Base-by-base conservation (phyloP, 1,284 basidiomycete genomes). In the Microbotryomycetes sp. region DNA sequence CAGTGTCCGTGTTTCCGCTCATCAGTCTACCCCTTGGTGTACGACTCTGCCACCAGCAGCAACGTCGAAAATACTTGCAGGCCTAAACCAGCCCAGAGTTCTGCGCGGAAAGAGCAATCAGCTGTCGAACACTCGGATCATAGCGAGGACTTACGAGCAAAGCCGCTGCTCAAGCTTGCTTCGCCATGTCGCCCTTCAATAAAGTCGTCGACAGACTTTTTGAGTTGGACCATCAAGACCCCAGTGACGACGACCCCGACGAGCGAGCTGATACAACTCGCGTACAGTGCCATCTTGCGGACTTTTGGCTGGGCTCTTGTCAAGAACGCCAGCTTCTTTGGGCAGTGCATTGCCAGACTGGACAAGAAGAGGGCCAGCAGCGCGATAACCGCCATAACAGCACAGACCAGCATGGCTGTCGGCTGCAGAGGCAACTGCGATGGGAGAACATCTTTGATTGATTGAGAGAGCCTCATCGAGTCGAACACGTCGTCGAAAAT, bases 341-440 rank as follows among this genome's bases (percentile, higher is more conserved):
- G 45, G 5, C 35, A 31, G 30, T 65, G 64, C 48, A 49, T 52
- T 15, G 45, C 27, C 26, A 61, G 30, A 13, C 54, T 31, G 3
- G 62, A 61, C 27, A 48, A 11, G 53, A 60, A 11, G 26, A 59
- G 26, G 24, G 58, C 53, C 55, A 54, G 23, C 50, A 64, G 13
- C 26, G 59, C 31, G 30, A 59, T 11, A 15, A 52, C 58, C 31
- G 58, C 21, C 52, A 64, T 59, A 27, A 55, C 24, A 58, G 61
- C 46, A 9, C 59, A 64, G 41, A 60, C 48, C 57, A 67, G 62
- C 15, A 64, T 26, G 4, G 49, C 62, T 31, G 62, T 56, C 0
- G 66, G 62, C 6, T 55, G 53, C 49, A 67, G 60, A 7, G 66
- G 62, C 49, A 67, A 64, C 24, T 67, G 62, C 18, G 52, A 52